phyloP scores from a whole-genome alignment of 2,329 filamentous ascomycete genomes.

The Grosmannia clavigera region DNA sequence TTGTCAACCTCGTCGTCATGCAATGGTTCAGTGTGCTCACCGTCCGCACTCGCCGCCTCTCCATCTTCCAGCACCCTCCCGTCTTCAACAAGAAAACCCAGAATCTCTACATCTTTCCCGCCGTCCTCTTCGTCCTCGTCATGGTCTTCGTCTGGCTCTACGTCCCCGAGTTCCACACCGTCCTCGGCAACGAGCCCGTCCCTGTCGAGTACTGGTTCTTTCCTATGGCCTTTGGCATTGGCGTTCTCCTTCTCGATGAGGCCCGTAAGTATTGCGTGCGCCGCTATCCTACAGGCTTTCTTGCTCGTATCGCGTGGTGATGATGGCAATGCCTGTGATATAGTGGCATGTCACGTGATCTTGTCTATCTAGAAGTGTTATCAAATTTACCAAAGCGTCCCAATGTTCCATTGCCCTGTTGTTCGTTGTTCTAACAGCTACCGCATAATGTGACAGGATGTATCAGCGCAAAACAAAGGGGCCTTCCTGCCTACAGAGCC shows the following conservation, averaged over 20 bases:
- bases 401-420: no score
- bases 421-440: no score
- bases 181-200: slow-evolving; percentile 48
- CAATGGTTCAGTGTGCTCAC: slow-evolving; percentile 68
- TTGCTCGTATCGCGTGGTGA: slow-evolving; percentile 54
- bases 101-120: slow-evolving; percentile 58
- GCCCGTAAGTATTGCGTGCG: slow-evolving; percentile 50
- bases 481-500: no score
- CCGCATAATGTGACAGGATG: neutral
- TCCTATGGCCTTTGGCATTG: slow-evolving; percentile 58
- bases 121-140: slow-evolving; percentile 54
- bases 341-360: no score
- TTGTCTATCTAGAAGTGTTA: no score
- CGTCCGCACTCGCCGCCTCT: slow-evolving; percentile 50
- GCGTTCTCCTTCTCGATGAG: slow-evolving; percentile 54
- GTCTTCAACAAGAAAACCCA: slow-evolving; percentile 50
- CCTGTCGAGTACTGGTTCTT: slow-evolving; percentile 67
- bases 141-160: slow-evolving; percentile 63
- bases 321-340: no score
- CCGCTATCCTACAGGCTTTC: slow-evolving; percentile 40
- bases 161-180: slow-evolving; percentile 48
- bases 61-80: slow-evolving; percentile 62
- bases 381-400: no score
- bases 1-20: slow-evolving; percentile 71
- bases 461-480: neutral